Evolutionary conservation across 306 rosid genomes (phyloP), one percentile per base, ranked within the genome.

Genomic region (Leucaena leucocephala): DNA sequence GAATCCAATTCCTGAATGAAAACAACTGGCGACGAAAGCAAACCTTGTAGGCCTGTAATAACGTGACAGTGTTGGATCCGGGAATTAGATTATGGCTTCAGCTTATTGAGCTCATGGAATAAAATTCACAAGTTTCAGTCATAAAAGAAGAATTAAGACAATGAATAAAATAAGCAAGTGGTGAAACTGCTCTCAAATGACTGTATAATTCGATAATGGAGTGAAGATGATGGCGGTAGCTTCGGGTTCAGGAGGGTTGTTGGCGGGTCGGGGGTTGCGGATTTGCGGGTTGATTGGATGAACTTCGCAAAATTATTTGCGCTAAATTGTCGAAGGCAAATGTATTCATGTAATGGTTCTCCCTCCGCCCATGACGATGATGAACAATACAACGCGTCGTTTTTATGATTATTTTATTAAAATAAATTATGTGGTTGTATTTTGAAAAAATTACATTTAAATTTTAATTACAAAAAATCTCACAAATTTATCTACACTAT

Each of bases 51-150:
- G 69, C 16, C 44, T 42, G 69, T 36, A 65, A 76, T 46, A 67
- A 14, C 22, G 49, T 21, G 64, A 74, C 71, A 33, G 74, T 77
- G 71, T 58, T 17, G 58, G 80, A 81, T 85, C 74, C 55, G 84
- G 21, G 76, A 78, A 77, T 83, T 88, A 89, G 77, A 88, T 73
- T 83, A 81, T 76, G 82, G 82, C 76, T 66, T 35, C 35, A 82
- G 68, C 74, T 71, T 19, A 72, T 68, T 35, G 83, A 85, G 83
- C 80, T 79, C 49, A n/a, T 14, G 48, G 49, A 43, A 43, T 72
- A 67, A 45, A 65, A 55, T 75, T 39, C 77, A 36, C 6, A 33
- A 75, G 68, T 68, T 82, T 71, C 44, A 65, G 58, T 52, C 19
- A 46, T 7, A 78, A 78, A 15, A 15, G 66, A 81, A 81, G 67